phyloP scores from a whole-genome alignment of 331 rosid genomes.

The Saraca asoca region DNA sequence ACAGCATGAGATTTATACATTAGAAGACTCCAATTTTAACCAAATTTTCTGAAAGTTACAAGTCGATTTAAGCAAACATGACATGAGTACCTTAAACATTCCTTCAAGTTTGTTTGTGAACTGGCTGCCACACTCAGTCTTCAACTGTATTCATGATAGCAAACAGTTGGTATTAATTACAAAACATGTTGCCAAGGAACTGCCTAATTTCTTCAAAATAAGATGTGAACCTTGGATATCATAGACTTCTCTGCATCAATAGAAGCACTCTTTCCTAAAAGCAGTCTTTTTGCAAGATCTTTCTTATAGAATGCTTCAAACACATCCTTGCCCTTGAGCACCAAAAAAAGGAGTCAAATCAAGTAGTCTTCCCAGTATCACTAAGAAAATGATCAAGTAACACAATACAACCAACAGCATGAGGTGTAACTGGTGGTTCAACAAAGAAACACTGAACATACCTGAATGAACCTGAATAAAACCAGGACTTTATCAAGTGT shows the following conservation, averaged over 20 bases:
- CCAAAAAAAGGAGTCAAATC: constrained; percentile 28
- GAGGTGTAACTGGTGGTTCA: constrained; percentile 27
- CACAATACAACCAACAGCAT: constrained; percentile 19
- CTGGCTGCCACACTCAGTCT: constrained; percentile 99
- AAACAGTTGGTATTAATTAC: constrained; percentile 22
- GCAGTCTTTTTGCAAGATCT: constrained; percentile 96
- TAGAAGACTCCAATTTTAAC: constrained; percentile 1
- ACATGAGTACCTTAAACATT: constrained; percentile 82
- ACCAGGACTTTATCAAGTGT: constrained; percentile 93
- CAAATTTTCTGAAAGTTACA: not conserved
- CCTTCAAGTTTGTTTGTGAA: constrained; percentile 98
- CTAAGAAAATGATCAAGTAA: constrained; percentile 33
- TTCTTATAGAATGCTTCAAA: constrained; percentile 98
- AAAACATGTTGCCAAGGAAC: constrained; percentile 12
- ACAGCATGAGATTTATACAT: not conserved
- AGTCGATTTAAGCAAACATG: constrained; percentile 28
- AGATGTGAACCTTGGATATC: constrained; percentile 83
- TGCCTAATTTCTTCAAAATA: not conserved
- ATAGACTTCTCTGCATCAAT: constrained; percentile 96
- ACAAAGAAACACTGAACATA: constrained; percentile 42
- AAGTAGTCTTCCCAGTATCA: constrained; percentile 34
- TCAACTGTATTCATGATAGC: constrained; percentile 61
- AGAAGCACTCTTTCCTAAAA: constrained; percentile 97
- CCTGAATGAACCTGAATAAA: constrained; percentile 97
- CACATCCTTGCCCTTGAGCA: constrained; percentile 90